These are phyloP conservation scores for Hapsidospora chrysogenum DNA, from an alignment of 495 filamentous ascomycete genomes.

Conservation along the genomic window DNA sequence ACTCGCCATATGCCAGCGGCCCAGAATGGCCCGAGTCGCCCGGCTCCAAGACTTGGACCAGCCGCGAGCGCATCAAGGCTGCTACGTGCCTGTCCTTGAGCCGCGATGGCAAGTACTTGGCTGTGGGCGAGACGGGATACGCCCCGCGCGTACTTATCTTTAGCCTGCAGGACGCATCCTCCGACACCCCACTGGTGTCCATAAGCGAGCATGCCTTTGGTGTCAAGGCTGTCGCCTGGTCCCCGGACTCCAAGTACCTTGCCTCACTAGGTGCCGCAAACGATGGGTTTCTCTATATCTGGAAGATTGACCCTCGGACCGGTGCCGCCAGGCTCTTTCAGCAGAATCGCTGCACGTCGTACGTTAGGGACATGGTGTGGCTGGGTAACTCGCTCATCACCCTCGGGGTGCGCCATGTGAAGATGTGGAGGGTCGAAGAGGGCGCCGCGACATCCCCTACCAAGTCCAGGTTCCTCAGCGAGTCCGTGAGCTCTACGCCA, in stretches of 20 bases:
- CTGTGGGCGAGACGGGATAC: conserved; percentile 92
- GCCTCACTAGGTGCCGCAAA: conserved; percentile 77
- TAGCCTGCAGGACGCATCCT: conserved; percentile 57
- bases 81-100: conserved; percentile 89
- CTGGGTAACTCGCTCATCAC: conserved; percentile 47
- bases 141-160: conserved; percentile 84
- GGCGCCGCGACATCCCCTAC: conserved; percentile 23
- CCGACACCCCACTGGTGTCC: conserved; percentile 69
- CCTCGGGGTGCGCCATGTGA: conserved; percentile 78
- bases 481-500: conserved; percentile 17
- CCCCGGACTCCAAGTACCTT: conserved; percentile 68
- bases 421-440: conserved; percentile 78
- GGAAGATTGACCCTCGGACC: conserved; percentile 68
- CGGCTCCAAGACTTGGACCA: conserved; percentile 58
- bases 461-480: conserved; percentile 28
- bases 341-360: conserved; percentile 84
- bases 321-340: conserved; percentile 76
- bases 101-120: conserved; percentile 73
- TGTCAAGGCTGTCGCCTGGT: conserved; percentile 78
- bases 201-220: conserved; percentile 84
- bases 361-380: conserved; percentile 74
- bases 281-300: conserved; percentile 89
- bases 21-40: conserved; percentile 42
- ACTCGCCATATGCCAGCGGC: conserved; percentile 27
- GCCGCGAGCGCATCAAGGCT: conserved; percentile 82